These are phyloP conservation scores for Clathrospora elynae DNA, from an alignment of 2,329 filamentous ascomycete genomes.

Conservation along the genomic window DNA sequence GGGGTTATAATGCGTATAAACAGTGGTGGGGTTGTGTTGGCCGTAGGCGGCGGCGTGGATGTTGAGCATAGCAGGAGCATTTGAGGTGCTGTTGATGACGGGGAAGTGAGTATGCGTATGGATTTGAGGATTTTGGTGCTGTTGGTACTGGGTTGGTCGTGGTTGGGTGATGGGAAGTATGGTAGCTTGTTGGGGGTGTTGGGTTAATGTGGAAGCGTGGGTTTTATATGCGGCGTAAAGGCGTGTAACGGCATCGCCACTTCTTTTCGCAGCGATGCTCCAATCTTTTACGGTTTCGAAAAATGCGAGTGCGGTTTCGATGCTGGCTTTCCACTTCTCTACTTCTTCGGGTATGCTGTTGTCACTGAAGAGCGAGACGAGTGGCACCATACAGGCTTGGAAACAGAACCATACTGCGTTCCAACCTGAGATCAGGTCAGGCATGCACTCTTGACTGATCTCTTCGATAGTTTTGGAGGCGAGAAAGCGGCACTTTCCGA, in stretches of 20 bases:
- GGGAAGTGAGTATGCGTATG: slow-evolving; percentile 22
- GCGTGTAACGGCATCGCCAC: slow-evolving; percentile 49
- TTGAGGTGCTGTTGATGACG: slow-evolving; percentile 16
- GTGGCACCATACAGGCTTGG: slow-evolving; percentile 78
- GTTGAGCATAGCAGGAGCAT: slow-evolving; percentile 19
- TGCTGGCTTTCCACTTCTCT: slow-evolving; percentile 49
- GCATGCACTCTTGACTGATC: slow-evolving; percentile 70
- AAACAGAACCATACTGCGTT: slow-evolving; percentile 83
- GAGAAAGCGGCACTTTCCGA: slow-evolving; percentile 71
- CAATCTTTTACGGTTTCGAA: slow-evolving; percentile 52
- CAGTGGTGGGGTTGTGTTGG: slow-evolving; percentile 4
- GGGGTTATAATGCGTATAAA: slow-evolving; percentile 35
- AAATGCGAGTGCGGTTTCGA: slow-evolving; percentile 51
- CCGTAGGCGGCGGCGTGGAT: slow-evolving; percentile 13
- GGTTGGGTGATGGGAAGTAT: slow-evolving; percentile 16
- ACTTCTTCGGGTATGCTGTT: slow-evolving; percentile 49
- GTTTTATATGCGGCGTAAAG: slow-evolving; percentile 51
- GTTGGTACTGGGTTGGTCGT: slow-evolving; percentile 16
- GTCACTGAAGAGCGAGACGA: slow-evolving; percentile 76
- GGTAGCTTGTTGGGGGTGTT: slow-evolving; percentile 19
- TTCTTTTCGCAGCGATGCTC: slow-evolving; percentile 54
- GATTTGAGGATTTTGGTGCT: too few relatives aligned
- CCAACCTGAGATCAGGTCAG: slow-evolving; percentile 79
- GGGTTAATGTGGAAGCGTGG: slow-evolving; percentile 25
- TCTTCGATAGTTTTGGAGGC: slow-evolving; percentile 74